A percentile compares a stretch with the other conserved stretches of the same genome.
These are phyloP conservation scores for Zymoseptoria crescenta DNA, from an alignment of 2,329 filamentous ascomycete genomes.

Conservation along the genomic window DNA sequence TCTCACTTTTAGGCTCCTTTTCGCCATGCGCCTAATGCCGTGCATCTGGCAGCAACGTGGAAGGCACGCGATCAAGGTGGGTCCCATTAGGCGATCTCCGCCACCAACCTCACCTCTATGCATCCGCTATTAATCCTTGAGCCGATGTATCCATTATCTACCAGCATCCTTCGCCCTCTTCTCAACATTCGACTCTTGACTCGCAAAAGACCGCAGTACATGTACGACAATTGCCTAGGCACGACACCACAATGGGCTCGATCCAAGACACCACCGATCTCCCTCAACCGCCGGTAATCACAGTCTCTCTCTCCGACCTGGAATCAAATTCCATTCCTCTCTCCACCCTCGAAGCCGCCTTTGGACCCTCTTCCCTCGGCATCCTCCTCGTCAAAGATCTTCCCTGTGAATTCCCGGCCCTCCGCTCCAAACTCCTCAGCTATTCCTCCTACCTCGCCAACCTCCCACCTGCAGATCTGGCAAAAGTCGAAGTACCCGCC, in stretches of 20 bases:
- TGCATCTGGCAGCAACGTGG: not conserved
- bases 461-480: conserved; percentile 61
- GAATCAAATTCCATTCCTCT: conserved; percentile 52
- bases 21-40: not conserved
- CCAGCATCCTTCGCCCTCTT: not conserved
- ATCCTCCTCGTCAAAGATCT: conserved; percentile 91
- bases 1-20: not conserved
- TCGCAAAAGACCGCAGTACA: not conserved
- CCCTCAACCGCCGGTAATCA: conserved; percentile 30
- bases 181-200: not conserved
- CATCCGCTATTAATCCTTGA: not conserved
- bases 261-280: conserved; percentile 1
- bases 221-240: not conserved
- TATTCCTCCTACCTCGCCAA: conserved; percentile 86
- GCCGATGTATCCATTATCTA: not conserved
- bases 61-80: not conserved
- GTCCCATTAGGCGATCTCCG: not conserved
- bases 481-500: conserved; percentile 49
- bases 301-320: conserved; percentile 39
- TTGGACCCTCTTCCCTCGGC: conserved; percentile 82
- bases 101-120: not conserved
- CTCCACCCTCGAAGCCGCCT: conserved; percentile 65
- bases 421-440: conserved; percentile 69
- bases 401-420: conserved; percentile 59
- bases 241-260: conserved; percentile 7